Conservation (phyloP, 306 rosid species). For the Quercus rubra region DNA sequence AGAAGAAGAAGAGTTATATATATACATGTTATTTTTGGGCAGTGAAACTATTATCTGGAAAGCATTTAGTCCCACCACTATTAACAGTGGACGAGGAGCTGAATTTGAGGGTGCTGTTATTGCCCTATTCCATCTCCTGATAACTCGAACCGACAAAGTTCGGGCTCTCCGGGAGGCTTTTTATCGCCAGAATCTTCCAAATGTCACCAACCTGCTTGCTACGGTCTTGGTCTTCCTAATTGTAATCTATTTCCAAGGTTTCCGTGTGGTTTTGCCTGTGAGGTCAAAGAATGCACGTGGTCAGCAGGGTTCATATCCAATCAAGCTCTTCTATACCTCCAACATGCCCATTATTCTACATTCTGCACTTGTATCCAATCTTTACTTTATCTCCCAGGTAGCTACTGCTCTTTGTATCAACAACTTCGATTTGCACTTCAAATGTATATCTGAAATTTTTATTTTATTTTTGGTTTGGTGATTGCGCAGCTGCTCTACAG, state of each 20-base stretch:
- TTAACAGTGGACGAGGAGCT: constrained; percentile 93
- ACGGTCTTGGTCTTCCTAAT: constrained; percentile 79
- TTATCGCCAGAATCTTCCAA: constrained; percentile 94
- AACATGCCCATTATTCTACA: constrained; percentile 98
- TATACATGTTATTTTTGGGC: constrained; percentile 5
- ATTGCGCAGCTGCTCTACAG: constrained; percentile 70
- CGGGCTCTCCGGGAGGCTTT: constrained; percentile 91
- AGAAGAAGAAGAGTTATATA: no score
- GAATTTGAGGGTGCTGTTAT: constrained; percentile 96
- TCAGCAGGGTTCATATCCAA: constrained; percentile 94
- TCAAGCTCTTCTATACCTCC: constrained; percentile 90
- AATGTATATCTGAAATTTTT: neutral
- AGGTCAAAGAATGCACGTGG: constrained; percentile 96
- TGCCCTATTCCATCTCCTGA: constrained; percentile 85
- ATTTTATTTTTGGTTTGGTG: neutral
- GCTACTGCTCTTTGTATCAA: constrained; percentile 11
- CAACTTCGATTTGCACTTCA: neutral
- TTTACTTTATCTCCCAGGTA: constrained; percentile 97
- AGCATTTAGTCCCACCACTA: constrained; percentile 95
- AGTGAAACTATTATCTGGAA: constrained; percentile 95
- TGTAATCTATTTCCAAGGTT: constrained; percentile 95
- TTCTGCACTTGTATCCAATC: constrained; percentile 90
- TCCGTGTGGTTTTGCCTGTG: constrained; percentile 94
- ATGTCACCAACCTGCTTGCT: constrained; percentile 87
- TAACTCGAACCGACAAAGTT: constrained; percentile 81